Evolutionary conservation across 169 alveolate genomes (phyloP), one percentile per base, ranked within the genome.

Genomic region (Neospora caninum): DNA sequence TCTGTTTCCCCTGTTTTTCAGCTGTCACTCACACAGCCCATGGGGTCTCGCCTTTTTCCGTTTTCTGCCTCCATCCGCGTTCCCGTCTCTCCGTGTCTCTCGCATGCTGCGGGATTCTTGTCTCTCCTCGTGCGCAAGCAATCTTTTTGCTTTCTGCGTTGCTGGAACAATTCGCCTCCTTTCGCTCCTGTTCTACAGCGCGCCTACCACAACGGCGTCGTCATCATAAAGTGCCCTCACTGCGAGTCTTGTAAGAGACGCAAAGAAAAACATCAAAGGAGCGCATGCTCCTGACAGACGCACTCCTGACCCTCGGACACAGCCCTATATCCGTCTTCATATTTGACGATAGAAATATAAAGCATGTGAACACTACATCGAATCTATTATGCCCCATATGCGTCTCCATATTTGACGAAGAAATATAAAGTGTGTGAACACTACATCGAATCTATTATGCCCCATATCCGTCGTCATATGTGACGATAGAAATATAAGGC

Each of bases 171-270:
- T 9, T 2, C 38, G 39, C 16, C 29, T 36, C 67, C 13, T n/a
- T 82, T 36, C 31, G 22, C 36, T 82, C 25, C 9, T 36, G 9
- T 13, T 38, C 64, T 82, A 0, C 89, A 82, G 89, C 53, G 67
- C 36, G 89, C 89, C n/a, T 82, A 41, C 64, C 89, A 82, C 67
- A 9, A 82, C 69, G 89, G 89, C 43, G 64, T 82, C 67, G 89
- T 82, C 58, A 41, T 82, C 64, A 36, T 82, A 64, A 82, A 82
- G 67, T 82, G 89, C 67, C 89, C 89, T 10, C 67, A 38, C 89
- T 82, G 89, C 41, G 67, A 22, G 18, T 41, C 54, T 38, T 36
- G 89, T 82, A 42, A 39, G 89, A 25, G 16, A 18, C 38, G 4
- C 64, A 27, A 49, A 49, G 58, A 49, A 49, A 49, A 49, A 49